phyloP scores from a whole-genome alignment of 108 stramenopile genomes.

The Cyclotella kingstonii region DNA sequence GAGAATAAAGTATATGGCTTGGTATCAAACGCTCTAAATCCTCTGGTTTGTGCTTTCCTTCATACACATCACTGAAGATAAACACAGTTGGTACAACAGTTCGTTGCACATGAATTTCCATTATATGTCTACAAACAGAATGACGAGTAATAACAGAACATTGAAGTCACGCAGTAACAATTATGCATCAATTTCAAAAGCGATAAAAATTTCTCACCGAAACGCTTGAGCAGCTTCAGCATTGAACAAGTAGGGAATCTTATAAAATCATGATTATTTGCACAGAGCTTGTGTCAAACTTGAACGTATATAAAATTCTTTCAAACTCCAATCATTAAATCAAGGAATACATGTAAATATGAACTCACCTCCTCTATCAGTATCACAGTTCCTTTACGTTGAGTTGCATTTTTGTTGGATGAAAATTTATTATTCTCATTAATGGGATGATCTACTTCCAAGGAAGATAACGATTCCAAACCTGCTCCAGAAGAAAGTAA shows the following conservation, averaged over 20 bases:
- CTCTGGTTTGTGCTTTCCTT: constrained; percentile 75
- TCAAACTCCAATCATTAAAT: background rate
- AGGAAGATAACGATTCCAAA: constrained; percentile 48
- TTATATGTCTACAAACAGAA: constrained; percentile 37
- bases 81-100: constrained; percentile 63
- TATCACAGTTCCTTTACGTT: constrained; percentile 45
- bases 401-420: too few relatives aligned
- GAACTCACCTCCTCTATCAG: constrained; percentile 65
- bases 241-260: constrained; percentile 63
- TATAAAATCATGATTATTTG: background rate
- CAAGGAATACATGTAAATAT: background rate
- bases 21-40: constrained; percentile 75
- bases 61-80: constrained; percentile 72
- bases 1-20: constrained; percentile 51
- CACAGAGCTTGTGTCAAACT: background rate
- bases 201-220: constrained; percentile 21
- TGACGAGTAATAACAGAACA: background rate
- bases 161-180: background rate
- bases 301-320: background rate
- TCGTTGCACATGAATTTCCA: constrained; percentile 57
- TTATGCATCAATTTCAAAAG: background rate
- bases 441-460: constrained; percentile 14
- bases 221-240: constrained; percentile 51
- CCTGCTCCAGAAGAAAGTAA: constrained; percentile 57
- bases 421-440: background rate